Evolutionary conservation across 805 yeast species (phyloP).

Genomic region (Priceomyces castillae): DNA sequence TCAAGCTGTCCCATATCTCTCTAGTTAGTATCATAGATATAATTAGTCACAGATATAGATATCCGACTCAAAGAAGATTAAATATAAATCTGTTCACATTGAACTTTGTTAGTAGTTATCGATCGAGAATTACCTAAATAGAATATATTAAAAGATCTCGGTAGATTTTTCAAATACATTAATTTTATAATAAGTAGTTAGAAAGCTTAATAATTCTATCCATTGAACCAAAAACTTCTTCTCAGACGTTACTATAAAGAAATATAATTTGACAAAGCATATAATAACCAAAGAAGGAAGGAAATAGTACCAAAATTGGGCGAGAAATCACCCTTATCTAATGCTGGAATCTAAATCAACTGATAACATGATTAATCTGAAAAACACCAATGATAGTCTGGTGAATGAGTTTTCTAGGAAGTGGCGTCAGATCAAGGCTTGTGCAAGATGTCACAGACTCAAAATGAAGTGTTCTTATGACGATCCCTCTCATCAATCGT

Average conservation of each 20-base stretch:
- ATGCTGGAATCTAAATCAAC: not conserved
- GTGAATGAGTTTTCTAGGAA: conserved; percentile 33
- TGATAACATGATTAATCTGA: not conserved
- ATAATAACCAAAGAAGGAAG: too few species aligned
- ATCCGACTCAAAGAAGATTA: not conserved
- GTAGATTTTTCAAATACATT: too few species aligned
- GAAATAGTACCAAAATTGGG: too few species aligned
- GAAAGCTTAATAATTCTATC: too few species aligned
- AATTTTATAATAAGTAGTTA: too few species aligned
- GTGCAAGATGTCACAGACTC: conserved; percentile 54
- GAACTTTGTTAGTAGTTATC: too few species aligned
- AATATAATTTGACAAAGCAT: too few species aligned
- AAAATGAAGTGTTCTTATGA: conserved; percentile 53
- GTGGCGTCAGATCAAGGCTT: conserved; percentile 49
- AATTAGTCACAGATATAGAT: not conserved
- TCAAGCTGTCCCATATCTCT: not conserved
- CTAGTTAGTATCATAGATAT: not conserved
- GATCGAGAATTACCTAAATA: too few species aligned
- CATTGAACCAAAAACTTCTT: too few species aligned
- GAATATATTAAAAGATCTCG: too few species aligned
- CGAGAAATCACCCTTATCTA: too few species aligned
- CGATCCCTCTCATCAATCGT: conserved; percentile 42
- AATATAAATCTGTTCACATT: not conserved
- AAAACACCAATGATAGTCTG: not conserved
- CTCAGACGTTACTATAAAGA: too few species aligned